Evolutionary conservation across 2,329 filamentous ascomycete species (phyloP), one percentile per base, ranked within the genome.

Genomic region (Cercospora berteroae): DNA sequence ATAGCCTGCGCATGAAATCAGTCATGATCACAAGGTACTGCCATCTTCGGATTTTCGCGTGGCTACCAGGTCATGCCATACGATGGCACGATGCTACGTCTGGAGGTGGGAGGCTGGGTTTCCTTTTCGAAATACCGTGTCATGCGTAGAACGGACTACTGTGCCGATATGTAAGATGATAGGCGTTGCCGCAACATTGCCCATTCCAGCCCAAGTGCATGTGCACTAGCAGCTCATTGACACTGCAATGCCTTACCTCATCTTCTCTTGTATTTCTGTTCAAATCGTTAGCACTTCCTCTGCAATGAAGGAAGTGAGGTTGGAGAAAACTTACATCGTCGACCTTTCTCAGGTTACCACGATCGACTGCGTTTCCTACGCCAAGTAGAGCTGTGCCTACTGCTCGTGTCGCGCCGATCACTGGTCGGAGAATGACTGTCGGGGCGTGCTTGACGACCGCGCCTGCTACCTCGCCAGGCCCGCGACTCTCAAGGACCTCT

Each of bases 361-460:
- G 90, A 81, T 99, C 95, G 73, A 99, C 83, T 57, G 91, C 88
- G 79, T 99, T 99, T 0, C 93, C 96, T 13, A 94, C 94, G 5
- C 96, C 95, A 81, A 98, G 85, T 67, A 99, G 82, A 42, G 94
- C 93, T 82, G 96, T 92, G 8, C 93, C 92, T 60, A 97, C 89
- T 0, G 90, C 94, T 79, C 94, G 94, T 39, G 90, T 93, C 7
- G 93, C 92, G 0, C 94, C 96, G 74, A 98, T 93, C 3, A 93
- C 92, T 7, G 95, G 95, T 64, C 94, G 84, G 72, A 99, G 87
- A 61, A 99, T 90, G 20, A 98, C 92, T 0, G 94, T 97, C n/a
- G 95, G 95, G 31, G 94, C 93, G 73, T 92, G 88, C 78, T 87
- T 90, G 68, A 90, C 85, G 18, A 99, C 88, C 1, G 90, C 94